A percentile compares a stretch with the other conserved stretches of the same genome.
Conservation (phyloP, 108 stramenopile species). For the Stephanodiscus minutulus region DNA sequence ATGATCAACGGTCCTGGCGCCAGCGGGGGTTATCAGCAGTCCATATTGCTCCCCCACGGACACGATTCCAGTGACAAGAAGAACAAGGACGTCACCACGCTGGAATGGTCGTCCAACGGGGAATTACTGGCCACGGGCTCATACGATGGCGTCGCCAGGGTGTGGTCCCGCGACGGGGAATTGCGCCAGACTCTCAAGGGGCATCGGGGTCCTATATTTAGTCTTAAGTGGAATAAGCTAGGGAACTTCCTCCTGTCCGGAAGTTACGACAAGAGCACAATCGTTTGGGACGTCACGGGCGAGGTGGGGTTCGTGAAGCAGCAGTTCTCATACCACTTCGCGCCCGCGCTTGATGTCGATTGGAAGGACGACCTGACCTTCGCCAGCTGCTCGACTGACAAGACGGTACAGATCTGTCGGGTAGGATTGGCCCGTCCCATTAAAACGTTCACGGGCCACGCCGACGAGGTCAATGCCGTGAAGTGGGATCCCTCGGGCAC, state of each 20-base stretch:
- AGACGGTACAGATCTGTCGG: slow-evolving; percentile 89
- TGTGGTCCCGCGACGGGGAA: slow-evolving; percentile 86
- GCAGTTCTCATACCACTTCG: slow-evolving; percentile 88
- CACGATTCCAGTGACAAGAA: slow-evolving; percentile 75
- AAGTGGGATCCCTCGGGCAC: slow-evolving; percentile 95
- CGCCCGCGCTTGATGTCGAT: slow-evolving; percentile 93
- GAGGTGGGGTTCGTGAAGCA: slow-evolving; percentile 78
- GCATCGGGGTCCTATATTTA: slow-evolving; percentile 95
- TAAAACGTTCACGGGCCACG: slow-evolving; percentile 78
- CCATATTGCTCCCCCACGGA: slow-evolving; percentile 86
- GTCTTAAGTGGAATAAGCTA: slow-evolving; percentile 93
- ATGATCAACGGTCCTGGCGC: slow-evolving; percentile 75
- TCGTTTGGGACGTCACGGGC: slow-evolving; percentile 92
- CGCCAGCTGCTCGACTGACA: slow-evolving; percentile 96
- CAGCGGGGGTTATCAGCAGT: slow-evolving; percentile 60
- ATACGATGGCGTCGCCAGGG: slow-evolving; percentile 94
- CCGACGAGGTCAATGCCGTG: slow-evolving; percentile 96
- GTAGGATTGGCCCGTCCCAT: slow-evolving; percentile 67
- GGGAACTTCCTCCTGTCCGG: slow-evolving; percentile 92
- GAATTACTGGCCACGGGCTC: slow-evolving; percentile 91
- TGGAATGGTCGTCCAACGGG: slow-evolving; percentile 95
- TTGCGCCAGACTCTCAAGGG: slow-evolving; percentile 84
- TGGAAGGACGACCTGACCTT: slow-evolving; percentile 94
- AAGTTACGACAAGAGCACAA: slow-evolving; percentile 93
- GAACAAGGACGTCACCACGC: slow-evolving; percentile 95